phyloP scores from a whole-genome alignment of 768 basidiomycete genomes.

The Boletus eberwhitei region DNA sequence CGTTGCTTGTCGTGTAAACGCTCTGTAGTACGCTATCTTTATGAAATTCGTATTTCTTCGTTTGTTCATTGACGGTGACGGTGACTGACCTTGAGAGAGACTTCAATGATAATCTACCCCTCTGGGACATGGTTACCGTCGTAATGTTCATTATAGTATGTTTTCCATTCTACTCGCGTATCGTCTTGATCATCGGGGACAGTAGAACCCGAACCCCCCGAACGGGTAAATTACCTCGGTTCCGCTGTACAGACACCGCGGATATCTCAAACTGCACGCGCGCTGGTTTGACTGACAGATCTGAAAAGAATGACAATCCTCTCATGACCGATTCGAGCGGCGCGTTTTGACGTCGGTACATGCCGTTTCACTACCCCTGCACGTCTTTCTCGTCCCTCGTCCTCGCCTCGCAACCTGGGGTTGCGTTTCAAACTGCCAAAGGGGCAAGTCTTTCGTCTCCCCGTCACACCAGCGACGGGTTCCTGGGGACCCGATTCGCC shows the following conservation, averaged over 20 bases:
- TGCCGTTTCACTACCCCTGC: not conserved
- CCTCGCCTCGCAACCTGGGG: no score
- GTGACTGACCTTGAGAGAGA: not conserved
- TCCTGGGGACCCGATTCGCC: not conserved
- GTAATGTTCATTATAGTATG: not conserved
- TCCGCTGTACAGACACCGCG: not conserved
- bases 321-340: not conserved
- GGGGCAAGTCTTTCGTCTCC: not conserved
- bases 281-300: not conserved
- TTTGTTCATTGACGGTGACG: not conserved
- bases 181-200: not conserved
- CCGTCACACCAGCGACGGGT: not conserved
- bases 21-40: constrained; percentile 24
- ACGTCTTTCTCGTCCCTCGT: not conserved
- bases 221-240: not conserved
- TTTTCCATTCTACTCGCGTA: not conserved
- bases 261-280: not conserved
- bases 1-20: constrained; percentile 7
- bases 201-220: not conserved
- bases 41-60: constrained; percentile 23
- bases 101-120: not conserved
- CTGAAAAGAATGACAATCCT: not conserved
- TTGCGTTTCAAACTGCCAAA: not conserved
- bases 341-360: not conserved
- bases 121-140: not conserved